These are phyloP conservation scores for Blastobotrys ciferrii DNA, from an alignment of 1,139 yeast genomes.

Conservation along the genomic window DNA sequence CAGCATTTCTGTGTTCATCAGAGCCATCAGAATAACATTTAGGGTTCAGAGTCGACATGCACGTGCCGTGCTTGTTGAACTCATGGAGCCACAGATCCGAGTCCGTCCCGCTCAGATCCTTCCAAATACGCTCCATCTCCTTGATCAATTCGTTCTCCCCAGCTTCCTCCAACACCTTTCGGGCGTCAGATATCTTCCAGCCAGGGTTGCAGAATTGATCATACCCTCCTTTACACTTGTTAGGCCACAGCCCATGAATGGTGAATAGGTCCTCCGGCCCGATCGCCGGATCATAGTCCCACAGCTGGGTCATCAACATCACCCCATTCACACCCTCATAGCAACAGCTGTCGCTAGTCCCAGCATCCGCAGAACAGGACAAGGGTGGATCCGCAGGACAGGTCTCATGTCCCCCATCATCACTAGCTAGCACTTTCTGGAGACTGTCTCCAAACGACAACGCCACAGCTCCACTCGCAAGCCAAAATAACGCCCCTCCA, in stretches of 20 bases:
- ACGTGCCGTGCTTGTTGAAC: constrained; percentile 93
- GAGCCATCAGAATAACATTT: constrained; percentile 53
- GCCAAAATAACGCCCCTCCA: not conserved
- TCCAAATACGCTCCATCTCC: constrained; percentile 68
- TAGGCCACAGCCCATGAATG: constrained; percentile 85
- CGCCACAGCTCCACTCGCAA: not conserved
- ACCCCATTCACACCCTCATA: constrained; percentile 89
- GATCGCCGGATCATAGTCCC: constrained; percentile 86
- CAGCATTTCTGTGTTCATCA: constrained; percentile 57
- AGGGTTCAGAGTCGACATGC: constrained; percentile 77
- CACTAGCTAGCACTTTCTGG: not conserved
- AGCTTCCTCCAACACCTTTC: constrained; percentile 48
- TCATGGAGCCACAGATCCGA: constrained; percentile 87
- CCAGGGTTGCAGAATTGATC: constrained; percentile 72
- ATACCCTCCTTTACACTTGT: constrained; percentile 71
- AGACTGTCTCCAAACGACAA: not conserved
- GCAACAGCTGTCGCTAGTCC: constrained; percentile 58
- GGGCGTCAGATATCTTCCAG: constrained; percentile 56
- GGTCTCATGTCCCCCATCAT: constrained; percentile 18
- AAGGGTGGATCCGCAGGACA: constrained; percentile 70
- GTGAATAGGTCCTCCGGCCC: constrained; percentile 82
- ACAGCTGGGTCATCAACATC: constrained; percentile 82
- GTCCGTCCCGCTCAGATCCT: constrained; percentile 72
- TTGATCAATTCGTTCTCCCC: constrained; percentile 49
- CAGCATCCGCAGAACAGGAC: constrained; percentile 50